Evolutionary conservation across 805 yeast species (phyloP), one percentile per base, ranked within the genome.

Genomic region (Ogataea trehaloabstinens): DNA sequence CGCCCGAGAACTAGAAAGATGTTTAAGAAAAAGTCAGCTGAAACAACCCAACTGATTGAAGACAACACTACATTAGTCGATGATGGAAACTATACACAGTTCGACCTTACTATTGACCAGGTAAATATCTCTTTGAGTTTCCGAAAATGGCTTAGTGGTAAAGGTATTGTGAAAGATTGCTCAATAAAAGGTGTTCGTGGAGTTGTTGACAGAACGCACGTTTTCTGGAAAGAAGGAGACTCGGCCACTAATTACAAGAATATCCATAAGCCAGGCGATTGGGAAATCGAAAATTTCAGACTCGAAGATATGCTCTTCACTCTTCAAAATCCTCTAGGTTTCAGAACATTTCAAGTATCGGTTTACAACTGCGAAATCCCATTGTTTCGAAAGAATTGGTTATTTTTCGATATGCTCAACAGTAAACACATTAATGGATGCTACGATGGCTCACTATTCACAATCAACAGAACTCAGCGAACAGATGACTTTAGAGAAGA

Each of bases 31-130:
- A 42, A 40, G 28, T 31, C 24, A 24, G 38, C 38, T 18, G 24
- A 20, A n/a, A 17, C 20, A 13, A 20, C 16, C 11, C 16, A 28
- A 11, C 17, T 16, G 3, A 37, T 31, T 5, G 30, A 28, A 3
- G 60, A 52, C 53, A 70, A 63, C 12, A 72, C 64, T 19, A 65
- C 64, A 16, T n/a, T n/a, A n/a, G 69, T 66, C 39, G 96, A 85
- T 51, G 95, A 89, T 57, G 98, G 97, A 1, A 93, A 93, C 62
- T 93, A 90, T 62, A 91, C 99, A 0, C 99, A 93, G 59, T 93
- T 83, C 59, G 99, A 93, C 60, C 60, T 93, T 28, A 86, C 95
- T 0, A 84, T 93, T 12, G 96, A 91, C 42, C 85, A 84, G 49
- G 82, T 90, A 10, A 81, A 82, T 37, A 76, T 93, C 0, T 80